A percentile compares a stretch with the other conserved stretches of the same genome.
Conservation (phyloP, 2,329 filamentous ascomycete species). For the Phaeophleospora eucalypticola region DNA sequence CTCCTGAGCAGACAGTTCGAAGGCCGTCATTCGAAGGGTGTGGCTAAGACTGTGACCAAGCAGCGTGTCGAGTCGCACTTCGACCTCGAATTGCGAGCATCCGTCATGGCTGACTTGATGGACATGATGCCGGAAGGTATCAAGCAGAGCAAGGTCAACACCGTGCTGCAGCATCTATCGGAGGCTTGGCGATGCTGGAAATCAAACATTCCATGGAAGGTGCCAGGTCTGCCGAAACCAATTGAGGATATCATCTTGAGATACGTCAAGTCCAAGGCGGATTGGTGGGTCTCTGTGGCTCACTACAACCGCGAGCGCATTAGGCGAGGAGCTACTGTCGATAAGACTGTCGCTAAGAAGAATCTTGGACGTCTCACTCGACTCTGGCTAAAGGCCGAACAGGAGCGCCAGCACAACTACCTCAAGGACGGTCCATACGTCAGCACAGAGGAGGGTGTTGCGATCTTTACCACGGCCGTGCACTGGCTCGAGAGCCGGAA, state of each 20-base stretch:
- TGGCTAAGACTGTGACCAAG: constrained; percentile 98
- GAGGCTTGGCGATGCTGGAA: constrained; percentile 99
- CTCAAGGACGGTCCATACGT: constrained; percentile 99
- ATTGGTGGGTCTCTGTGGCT: constrained; percentile 99
- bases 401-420: constrained; percentile 98
- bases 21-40: constrained; percentile 96
- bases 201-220: constrained; percentile 99
- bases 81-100: constrained; percentile 92
- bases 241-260: constrained; percentile 98
- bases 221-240: constrained; percentile 88
- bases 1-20: constrained; percentile 95
- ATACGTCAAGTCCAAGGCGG: constrained; percentile 98
- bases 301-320: constrained; percentile 99
- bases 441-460: constrained; percentile 95
- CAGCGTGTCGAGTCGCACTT: constrained; percentile 99
- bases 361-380: constrained; percentile 91
- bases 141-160: constrained; percentile 99
- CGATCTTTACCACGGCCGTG: constrained; percentile 97
- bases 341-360: constrained; percentile 99
- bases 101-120: constrained; percentile 98
- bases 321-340: constrained; percentile 89
- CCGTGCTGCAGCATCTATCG: constrained; percentile 91
- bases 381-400: constrained; percentile 95
- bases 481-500: constrained; percentile 98
- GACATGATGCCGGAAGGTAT: constrained; percentile 99